phyloP scores from a whole-genome alignment of 805 yeast species.

The Sugiyamaella mastotermitis region DNA sequence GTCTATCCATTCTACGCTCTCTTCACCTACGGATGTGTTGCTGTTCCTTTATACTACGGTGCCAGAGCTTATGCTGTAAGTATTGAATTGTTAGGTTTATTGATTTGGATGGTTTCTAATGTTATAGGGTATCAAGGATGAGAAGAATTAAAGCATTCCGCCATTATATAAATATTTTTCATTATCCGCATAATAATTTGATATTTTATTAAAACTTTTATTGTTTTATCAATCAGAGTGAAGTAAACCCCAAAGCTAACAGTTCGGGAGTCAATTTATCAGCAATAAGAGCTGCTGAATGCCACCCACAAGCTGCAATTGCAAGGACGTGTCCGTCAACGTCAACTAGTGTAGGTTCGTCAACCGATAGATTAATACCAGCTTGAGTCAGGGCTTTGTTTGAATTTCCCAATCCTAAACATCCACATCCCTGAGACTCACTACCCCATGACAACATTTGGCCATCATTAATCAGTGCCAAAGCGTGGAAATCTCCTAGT shows the following conservation, averaged over 20 bases:
- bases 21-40: slow-evolving; percentile 56
- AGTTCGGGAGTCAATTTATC: too few relatives aligned
- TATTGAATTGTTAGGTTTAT: slow-evolving; percentile 1
- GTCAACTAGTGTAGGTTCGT: slow-evolving; percentile 38
- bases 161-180: not conserved
- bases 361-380: slow-evolving; percentile 21
- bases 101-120: not conserved
- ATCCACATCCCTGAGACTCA: slow-evolving; percentile 58
- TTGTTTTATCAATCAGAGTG: too few relatives aligned
- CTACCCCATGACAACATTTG: slow-evolving; percentile 60
- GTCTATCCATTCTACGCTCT: slow-evolving; percentile 76
- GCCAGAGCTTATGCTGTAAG: slow-evolving; percentile 52
- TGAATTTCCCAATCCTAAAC: slow-evolving; percentile 55
- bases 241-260: too few relatives aligned
- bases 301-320: slow-evolving; percentile 77
- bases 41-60: slow-evolving; percentile 59
- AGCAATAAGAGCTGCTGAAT: slow-evolving; percentile 55
- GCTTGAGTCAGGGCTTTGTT: slow-evolving; percentile 12
- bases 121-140: slow-evolving; percentile 1
- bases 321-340: slow-evolving; percentile 41
- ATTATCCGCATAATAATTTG: not conserved
- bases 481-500: slow-evolving; percentile 65
- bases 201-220: not conserved
- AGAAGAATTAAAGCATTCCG: slow-evolving; percentile 3
- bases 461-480: slow-evolving; percentile 59